phyloP scores from a whole-genome alignment of 805 yeast genomes.

The Candida parachauliodes region DNA sequence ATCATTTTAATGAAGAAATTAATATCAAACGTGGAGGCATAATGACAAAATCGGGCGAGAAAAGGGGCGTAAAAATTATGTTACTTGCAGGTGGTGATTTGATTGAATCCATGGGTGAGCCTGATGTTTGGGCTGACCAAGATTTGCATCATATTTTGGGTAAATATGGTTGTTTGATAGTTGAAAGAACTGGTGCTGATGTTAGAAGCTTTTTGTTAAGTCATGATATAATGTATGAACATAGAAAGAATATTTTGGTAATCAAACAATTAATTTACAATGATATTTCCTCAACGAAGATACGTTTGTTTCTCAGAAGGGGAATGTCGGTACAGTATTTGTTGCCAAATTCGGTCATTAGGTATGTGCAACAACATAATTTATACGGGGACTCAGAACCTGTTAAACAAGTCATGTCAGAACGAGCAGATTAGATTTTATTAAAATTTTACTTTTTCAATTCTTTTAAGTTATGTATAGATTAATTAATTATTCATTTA shows the following conservation, averaged over 20 bases:
- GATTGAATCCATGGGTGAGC: conserved; percentile 99
- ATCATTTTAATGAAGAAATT: conserved; percentile 94
- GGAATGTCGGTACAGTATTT: conserved; percentile 96
- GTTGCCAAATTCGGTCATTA: conserved; percentile 88
- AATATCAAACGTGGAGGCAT: conserved; percentile 89
- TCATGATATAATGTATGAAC: conserved; percentile 97
- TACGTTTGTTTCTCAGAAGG: conserved; percentile 84
- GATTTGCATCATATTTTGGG: conserved; percentile 95
- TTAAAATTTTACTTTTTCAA: not conserved
- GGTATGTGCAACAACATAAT: conserved; percentile 91
- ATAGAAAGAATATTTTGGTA: conserved; percentile 86
- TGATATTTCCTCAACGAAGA: conserved; percentile 94
- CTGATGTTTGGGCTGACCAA: conserved; percentile 97
- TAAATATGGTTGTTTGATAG: conserved; percentile 92
- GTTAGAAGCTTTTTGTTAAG: conserved; percentile 87
- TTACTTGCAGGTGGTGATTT: conserved; percentile 96
- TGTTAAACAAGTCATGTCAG: conserved; percentile 74
- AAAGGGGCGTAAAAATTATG: conserved; percentile 90
- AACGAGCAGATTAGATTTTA: conserved; percentile 22
- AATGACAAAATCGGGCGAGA: conserved; percentile 50
- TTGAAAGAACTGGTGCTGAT: conserved; percentile 95
- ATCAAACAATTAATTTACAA: conserved; percentile 95
- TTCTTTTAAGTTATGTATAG: not conserved
- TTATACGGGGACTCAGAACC: conserved; percentile 90
- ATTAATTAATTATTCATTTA: conserved; percentile 22